Conservation (phyloP, 352 stramenopile genomes). For the Phytophthora citricola region DNA sequence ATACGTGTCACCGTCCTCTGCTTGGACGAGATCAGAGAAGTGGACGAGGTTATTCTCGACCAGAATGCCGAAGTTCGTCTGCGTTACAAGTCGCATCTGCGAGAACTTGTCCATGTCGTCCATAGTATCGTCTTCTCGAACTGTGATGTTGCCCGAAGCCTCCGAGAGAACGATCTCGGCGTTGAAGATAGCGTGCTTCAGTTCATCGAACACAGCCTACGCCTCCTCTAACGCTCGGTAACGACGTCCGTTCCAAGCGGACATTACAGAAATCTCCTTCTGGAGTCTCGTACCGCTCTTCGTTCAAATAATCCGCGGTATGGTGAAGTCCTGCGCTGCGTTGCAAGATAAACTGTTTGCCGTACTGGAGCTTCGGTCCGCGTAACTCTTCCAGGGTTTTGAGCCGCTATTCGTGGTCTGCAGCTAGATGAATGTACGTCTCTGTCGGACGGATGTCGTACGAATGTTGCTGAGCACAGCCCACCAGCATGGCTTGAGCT, state of each 20-base stretch:
- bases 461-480: slow-evolving; percentile 8
- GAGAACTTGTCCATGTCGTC: slow-evolving; percentile 25
- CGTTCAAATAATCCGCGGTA: slow-evolving; percentile 28
- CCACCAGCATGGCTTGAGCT: slow-evolving; percentile 13
- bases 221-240: slow-evolving; percentile 16
- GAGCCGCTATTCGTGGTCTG: slow-evolving; percentile 23
- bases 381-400: slow-evolving; percentile 37
- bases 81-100: slow-evolving; percentile 32
- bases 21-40: slow-evolving; percentile 24
- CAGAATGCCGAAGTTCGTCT: slow-evolving; percentile 16
- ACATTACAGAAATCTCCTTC: slow-evolving; percentile 48
- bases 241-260: slow-evolving; percentile 46
- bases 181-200: slow-evolving; percentile 34
- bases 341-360: slow-evolving; percentile 42
- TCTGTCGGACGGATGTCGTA: slow-evolving; percentile 37
- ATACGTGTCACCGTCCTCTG: slow-evolving; percentile 1
- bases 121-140: slow-evolving; percentile 41
- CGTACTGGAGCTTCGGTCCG: slow-evolving; percentile 46
- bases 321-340: slow-evolving; percentile 48
- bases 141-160: slow-evolving; percentile 32
- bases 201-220: slow-evolving; percentile 34
- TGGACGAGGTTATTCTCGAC: slow-evolving; percentile 36
- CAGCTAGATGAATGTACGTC: slow-evolving; percentile 43
- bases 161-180: slow-evolving; percentile 45
- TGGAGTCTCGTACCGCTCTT: slow-evolving; percentile 40